Base-by-base conservation (phyloP, 2,329 filamentous ascomycete species). In the Phaeosphaeria sp. region DNA sequence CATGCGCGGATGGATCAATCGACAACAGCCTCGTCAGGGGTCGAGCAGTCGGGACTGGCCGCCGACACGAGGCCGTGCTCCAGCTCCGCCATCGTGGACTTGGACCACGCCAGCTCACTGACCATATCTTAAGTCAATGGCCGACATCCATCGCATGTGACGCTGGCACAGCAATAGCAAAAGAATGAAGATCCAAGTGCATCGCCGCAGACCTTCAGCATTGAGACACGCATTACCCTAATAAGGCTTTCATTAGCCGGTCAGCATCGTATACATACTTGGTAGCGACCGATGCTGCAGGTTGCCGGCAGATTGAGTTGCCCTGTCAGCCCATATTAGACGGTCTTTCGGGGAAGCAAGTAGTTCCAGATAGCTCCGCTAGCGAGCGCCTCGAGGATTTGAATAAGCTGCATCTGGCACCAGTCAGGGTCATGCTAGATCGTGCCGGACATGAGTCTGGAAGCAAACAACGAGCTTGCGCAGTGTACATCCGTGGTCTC, bases 71-170 rank as follows among this genome's bases (percentile, higher is more conserved):
- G 62, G 51, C 59, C 62, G 55, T 63, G 59, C 59, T 65, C 56
- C 61, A 60, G 61, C 59, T 61, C 63, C 65, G 57, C 60, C 47
- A 56, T 58, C 61, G 55, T 63, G 65, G 59, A 55, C 59, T 49
- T 64, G 65, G 63, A 57, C 57, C 60, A 50, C 56, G 27, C 51
- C 56, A 57, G 49, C 58, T 56, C 64, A 68, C 66, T 68, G 66
- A 67, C 65, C 67, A 65, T 57, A 61, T 63, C 62, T 64, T 64
- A 66, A 66, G 50, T 61, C 54, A 55, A 61, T 39, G 36, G 11
- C 36, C 36, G 17, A 17, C 36, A 39, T 39, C 9, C 30, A 15
- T 36, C 30, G 30, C 36, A 39, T 39, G 36, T 15, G 36, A 39
- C 36, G 36, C 15, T 39, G 36, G 8, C 4, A 27, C 17, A n/a